These are phyloP conservation scores for Beta vulgaris DNA, from an alignment of 148 eudicot genomes.

Conservation along the genomic window DNA sequence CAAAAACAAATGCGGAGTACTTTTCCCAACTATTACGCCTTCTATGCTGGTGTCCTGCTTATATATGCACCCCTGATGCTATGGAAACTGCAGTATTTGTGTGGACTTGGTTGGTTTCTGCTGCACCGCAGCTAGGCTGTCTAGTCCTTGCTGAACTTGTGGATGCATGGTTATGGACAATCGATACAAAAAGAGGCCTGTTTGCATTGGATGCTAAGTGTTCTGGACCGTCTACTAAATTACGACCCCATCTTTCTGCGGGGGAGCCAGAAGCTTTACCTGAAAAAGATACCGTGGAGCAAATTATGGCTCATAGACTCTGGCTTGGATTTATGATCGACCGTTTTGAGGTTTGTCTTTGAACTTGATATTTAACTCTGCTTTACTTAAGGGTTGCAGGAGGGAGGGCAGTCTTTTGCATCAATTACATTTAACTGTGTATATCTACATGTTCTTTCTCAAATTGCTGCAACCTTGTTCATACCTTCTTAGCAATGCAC, in stretches of 20 bases:
- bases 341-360: slow-evolving; percentile 74
- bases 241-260: slow-evolving; percentile 89
- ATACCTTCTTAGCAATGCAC: not conserved
- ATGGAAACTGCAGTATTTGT: slow-evolving; percentile 96
- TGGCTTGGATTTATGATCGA: slow-evolving; percentile 98
- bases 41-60: slow-evolving; percentile 99
- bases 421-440: not conserved
- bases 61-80: slow-evolving; percentile 85
- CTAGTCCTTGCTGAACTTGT: slow-evolving; percentile 96
- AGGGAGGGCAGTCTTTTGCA: not conserved
- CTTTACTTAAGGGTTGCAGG: not conserved
- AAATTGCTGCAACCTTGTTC: not conserved
- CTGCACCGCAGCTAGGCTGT: slow-evolving; percentile 93
- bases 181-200: slow-evolving; percentile 90
- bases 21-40: slow-evolving; percentile 95
- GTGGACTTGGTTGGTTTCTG: slow-evolving; percentile 99
- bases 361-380: not conserved
- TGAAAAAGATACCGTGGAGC: slow-evolving; percentile 84
- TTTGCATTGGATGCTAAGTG: slow-evolving; percentile 84
- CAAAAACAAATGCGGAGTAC: slow-evolving; percentile 64
- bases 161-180: slow-evolving; percentile 99
- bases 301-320: slow-evolving; percentile 94
- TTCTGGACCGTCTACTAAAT: slow-evolving; percentile 83
- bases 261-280: slow-evolving; percentile 91
- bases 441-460: not conserved